Base-by-base conservation (phyloP, 129 eudicot species). In the Tagetes erecta region DNA sequence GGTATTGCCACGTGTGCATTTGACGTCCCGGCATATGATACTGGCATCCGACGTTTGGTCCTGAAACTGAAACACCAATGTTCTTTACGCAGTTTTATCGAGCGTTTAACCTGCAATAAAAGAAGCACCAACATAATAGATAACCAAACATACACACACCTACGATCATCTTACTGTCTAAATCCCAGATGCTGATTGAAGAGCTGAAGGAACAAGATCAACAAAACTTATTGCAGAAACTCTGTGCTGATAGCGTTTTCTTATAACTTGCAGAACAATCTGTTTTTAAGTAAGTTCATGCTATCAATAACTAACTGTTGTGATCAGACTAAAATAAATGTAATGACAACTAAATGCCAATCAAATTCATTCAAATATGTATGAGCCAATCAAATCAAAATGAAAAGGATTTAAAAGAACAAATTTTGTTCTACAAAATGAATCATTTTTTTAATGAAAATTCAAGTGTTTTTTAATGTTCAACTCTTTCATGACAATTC, bases 11-110 rank as follows among this genome's bases (percentile, higher is more conserved):
- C 36, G 58, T 63, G 46, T 10, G 76, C 67, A 71, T 3, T 58
- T 59, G 35, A 63, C 65, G 27, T 20, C 67, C 77, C 42, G 46
- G 65, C 7, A 78, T 80, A 67, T 72, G 88, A 80, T 80, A 71
- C n/a, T 77, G 84, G 75, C 56, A 74, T 57, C 83, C 87, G 68
- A 70, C 71, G 59, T 76, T 79, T 9, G 67, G 50, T 45, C 86
- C 91, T 88, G 83, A 75, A 83, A 83, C 39, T 20, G 41, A 39
- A 37, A 45, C 20, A 49, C 10, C 20, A 8, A 63, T 64, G 74
- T 63, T 76, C 79, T 57, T 59, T 66, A 31, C 41, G 72, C 69
- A 39, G 65, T 56, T 79, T 79, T 20, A 65, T 64, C 81, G 35
- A 83, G 40, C 82, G 67, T 13, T 44, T 80, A 8, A 45, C 34